Evolutionary conservation across 306 rosid genomes (phyloP).

Genomic region (Quercus suber): DNA sequence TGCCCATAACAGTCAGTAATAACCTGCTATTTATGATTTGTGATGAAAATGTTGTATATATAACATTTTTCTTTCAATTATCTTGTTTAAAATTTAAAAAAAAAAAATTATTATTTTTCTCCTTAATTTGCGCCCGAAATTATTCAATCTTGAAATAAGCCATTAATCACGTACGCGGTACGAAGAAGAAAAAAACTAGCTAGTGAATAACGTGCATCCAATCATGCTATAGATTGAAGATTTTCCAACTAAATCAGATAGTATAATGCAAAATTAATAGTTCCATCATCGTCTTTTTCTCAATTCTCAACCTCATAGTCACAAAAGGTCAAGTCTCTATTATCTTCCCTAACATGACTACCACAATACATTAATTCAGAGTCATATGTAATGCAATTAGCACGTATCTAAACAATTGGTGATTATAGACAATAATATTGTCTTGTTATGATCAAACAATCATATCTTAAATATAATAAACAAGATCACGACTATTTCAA

Average conservation of each 20-base stretch:
- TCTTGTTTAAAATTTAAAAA: too few relatives aligned
- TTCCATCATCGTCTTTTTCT: not conserved
- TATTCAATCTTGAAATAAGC: not conserved
- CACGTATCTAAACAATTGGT: too few relatives aligned
- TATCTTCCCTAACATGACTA: too few relatives aligned
- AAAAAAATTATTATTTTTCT: not conserved
- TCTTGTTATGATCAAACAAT: too few relatives aligned
- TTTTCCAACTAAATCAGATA: not conserved
- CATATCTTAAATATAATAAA: too few relatives aligned
- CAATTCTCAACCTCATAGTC: not conserved
- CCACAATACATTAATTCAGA: too few relatives aligned
- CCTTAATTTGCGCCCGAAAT: constrained; percentile 26
- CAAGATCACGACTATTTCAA: too few relatives aligned
- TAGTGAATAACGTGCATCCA: constrained; percentile 11
- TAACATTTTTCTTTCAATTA: too few relatives aligned
- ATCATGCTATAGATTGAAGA: not conserved
- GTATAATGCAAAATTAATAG: not conserved
- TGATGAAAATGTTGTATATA: too few relatives aligned
- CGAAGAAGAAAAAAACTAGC: not conserved
- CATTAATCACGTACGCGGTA: not conserved
- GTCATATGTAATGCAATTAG: too few relatives aligned
- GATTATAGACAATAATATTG: too few relatives aligned
- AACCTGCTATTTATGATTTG: too few relatives aligned
- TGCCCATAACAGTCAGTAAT: rapidly evolving
- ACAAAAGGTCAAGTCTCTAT: not conserved